Conservation (phyloP, 139 green algal species). For the Chara braunii region DNA sequence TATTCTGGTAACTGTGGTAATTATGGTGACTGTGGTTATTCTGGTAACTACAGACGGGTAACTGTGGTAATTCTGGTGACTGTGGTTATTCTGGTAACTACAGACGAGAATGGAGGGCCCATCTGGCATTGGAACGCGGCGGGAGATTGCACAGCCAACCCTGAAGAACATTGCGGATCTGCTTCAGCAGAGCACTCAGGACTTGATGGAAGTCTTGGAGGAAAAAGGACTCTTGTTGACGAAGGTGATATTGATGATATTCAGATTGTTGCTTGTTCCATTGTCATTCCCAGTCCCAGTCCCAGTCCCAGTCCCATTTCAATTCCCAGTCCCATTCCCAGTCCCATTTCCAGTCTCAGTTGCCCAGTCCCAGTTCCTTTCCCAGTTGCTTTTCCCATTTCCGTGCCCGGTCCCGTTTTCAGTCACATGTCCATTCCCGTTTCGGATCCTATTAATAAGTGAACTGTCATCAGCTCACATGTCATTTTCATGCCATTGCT, state of each 20-base stretch:
- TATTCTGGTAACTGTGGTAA: neutral
- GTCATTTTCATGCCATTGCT: too few species aligned
- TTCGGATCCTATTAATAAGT: too few species aligned
- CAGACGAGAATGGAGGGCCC: neutral
- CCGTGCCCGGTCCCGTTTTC: too few species aligned
- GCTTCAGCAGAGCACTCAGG: slow-evolving; percentile 11
- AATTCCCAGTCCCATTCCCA: too few species aligned
- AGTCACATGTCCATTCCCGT: too few species aligned
- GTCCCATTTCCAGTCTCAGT: too few species aligned
- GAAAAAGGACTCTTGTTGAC: slow-evolving; percentile 4
- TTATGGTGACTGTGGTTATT: neutral
- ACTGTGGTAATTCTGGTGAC: neutral
- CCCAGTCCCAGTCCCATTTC: too few species aligned
- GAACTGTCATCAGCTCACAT: too few species aligned
- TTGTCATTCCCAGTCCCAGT: neutral
- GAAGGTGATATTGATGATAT: slow-evolving; percentile 16
- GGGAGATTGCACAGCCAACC: slow-evolving; percentile 6
- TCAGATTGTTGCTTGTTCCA: neutral
- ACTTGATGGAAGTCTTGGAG: slow-evolving; percentile 13
- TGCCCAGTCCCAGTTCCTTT: too few species aligned
- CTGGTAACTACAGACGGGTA: neutral
- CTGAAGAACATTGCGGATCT: slow-evolving; percentile 24
- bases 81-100: too few species aligned
- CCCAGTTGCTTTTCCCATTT: too few species aligned
- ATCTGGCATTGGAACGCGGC: neutral